Evolutionary conservation across 805 yeast species (phyloP), one percentile per base, ranked within the genome.

Genomic region (Wickerhamomyces queroliae): DNA sequence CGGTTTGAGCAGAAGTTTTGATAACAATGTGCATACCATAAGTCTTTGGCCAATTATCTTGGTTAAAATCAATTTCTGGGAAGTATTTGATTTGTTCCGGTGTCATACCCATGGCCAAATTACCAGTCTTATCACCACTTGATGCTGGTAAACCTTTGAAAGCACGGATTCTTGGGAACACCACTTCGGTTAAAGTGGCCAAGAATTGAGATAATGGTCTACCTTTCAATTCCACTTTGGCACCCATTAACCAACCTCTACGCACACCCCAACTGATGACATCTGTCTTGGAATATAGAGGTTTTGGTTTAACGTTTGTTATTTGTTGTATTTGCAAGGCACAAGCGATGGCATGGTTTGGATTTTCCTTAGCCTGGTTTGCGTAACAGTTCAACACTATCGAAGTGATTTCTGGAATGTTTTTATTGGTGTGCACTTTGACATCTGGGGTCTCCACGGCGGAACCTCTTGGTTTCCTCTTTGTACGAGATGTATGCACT

Each of bases 31-130:
- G 84, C 71, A 91, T 73, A 42, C 96, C 97, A 58, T 80, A 87
- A 23, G 89, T 78, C 47, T 70, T 76, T 28, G 95, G 90, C 86
- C 91, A 93, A 47, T 84, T 67, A 60, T 91, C 98, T 59, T 82
- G 88, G 63, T 84, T 88, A 42, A 81, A 76, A 58, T 90, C 96
- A 45, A 93, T 79, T 64, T 93, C 99, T 3, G 99, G 99, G 74
- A 93, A 93, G 56, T 72, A 73, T 53, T 76, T 78, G 38, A 85
- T 77, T 52, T 86, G 88, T 39, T 83, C 86, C 2, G 86, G 78
- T 30, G 75, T 76, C 50, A 93, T 63, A 33, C 96, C 96, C 56
- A 93, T 80, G 9, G 93, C 74, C 42, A 95, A 74, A 59, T 87
- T 85, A 42, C 99, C 99, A 53, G 71, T 74, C 39, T 74, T 70